These are phyloP conservation scores for Penicillium macrosclerotiorum DNA, from an alignment of 495 filamentous ascomycete genomes.

Conservation along the genomic window DNA sequence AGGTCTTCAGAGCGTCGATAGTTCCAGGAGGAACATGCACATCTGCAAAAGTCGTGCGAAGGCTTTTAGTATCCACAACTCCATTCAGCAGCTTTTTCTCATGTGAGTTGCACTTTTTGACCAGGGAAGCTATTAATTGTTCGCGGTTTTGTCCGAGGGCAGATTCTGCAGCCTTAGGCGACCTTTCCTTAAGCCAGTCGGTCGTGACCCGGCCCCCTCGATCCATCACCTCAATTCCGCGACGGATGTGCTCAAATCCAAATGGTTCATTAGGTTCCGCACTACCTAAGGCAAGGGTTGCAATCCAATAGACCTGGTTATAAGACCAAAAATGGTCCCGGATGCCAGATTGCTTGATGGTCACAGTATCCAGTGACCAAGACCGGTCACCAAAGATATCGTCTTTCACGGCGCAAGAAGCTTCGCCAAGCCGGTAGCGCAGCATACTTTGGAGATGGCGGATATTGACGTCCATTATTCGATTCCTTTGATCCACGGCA, in stretches of 20 bases:
- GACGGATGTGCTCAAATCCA: constrained; percentile 39
- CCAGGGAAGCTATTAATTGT: constrained; percentile 36
- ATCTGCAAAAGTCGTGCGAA: constrained; percentile 81
- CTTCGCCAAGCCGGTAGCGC: constrained; percentile 39
- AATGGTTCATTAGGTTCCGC: constrained; percentile 39
- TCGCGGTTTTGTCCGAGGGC: constrained; percentile 33
- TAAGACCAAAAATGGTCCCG: constrained; percentile 56
- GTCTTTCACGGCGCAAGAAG: constrained; percentile 32
- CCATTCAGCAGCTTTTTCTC: constrained; percentile 83
- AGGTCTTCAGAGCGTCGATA: constrained; percentile 81
- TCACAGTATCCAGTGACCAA: constrained; percentile 35
- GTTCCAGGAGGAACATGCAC: constrained; percentile 80
- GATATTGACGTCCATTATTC: constrained; percentile 63
- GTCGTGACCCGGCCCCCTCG: constrained; percentile 34
- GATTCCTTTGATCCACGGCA: constrained; percentile 42
- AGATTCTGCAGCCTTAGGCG: constrained; percentile 25
- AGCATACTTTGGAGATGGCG: constrained; percentile 70
- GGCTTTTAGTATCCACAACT: constrained; percentile 74
- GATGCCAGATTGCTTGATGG: constrained; percentile 44
- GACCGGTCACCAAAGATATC: constrained; percentile 29
- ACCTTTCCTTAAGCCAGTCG: constrained; percentile 38
- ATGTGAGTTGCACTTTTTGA: constrained; percentile 62
- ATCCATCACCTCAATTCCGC: constrained; percentile 38
- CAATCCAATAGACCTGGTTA: constrained; percentile 60
- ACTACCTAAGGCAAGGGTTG: constrained; percentile 58